A percentile compares a stretch with the other conserved stretches of the same genome.
Conservation (phyloP, 495 filamentous ascomycete species). For the Talaromyces nanjingensis region DNA sequence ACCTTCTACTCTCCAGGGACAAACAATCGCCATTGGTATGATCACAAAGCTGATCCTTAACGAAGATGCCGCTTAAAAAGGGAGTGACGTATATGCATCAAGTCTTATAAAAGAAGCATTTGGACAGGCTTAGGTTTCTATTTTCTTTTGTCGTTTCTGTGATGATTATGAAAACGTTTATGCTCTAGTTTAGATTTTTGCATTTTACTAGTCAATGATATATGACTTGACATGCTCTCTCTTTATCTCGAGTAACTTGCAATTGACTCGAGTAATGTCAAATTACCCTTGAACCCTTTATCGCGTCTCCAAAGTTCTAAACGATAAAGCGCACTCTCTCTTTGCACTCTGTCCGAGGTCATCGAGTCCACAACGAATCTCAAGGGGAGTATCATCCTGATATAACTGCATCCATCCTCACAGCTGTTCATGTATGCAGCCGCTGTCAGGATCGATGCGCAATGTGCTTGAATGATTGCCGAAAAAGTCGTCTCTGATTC, state of each 20-base stretch:
- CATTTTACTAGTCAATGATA: background rate
- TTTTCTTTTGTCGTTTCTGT: background rate
- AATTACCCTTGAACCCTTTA: background rate
- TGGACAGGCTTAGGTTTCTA: background rate
- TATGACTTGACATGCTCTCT: background rate
- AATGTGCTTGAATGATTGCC: no score
- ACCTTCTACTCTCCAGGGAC: conserved; percentile 49
- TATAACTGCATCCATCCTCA: no score
- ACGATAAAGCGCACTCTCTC: no score
- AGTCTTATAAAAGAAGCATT: conserved; percentile 8
- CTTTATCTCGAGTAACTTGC: background rate
- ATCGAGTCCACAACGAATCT: no score
- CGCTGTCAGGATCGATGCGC: no score
- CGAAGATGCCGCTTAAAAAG: conserved; percentile 12
- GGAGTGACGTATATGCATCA: background rate
- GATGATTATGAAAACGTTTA: background rate
- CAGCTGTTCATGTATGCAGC: no score
- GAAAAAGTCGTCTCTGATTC: no score
- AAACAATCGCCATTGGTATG: conserved; percentile 97
- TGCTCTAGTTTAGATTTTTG: background rate
- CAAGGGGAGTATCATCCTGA: no score
- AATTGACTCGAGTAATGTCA: background rate
- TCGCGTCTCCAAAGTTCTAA: background rate
- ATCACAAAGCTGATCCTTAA: conserved; percentile 73
- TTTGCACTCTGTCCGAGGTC: no score